Conservation (phyloP, 768 basidiomycete species). For the Phanerochaete sordida region DNA sequence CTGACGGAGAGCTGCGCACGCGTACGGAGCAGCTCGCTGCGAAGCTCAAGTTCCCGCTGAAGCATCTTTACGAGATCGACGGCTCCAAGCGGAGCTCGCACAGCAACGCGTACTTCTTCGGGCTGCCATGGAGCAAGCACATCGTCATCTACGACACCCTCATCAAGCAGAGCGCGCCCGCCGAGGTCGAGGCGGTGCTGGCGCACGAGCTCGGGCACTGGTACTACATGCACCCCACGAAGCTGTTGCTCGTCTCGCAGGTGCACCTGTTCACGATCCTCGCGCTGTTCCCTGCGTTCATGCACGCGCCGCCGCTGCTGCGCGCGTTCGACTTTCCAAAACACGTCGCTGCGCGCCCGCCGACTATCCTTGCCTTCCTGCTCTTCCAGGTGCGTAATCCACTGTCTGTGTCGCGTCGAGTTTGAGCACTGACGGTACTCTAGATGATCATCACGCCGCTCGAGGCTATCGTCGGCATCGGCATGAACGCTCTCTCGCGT, state of each 20-base stretch:
- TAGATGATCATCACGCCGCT: constrained; percentile 80
- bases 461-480: constrained; percentile 67
- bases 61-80: constrained; percentile 94
- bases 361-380: constrained; percentile 82
- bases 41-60: constrained; percentile 89
- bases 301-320: constrained; percentile 75
- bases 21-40: constrained; percentile 75
- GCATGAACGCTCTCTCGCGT: constrained; percentile 79
- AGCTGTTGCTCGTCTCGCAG: constrained; percentile 83
- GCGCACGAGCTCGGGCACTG: constrained; percentile 98
- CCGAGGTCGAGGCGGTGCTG: constrained; percentile 97
- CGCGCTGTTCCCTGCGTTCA: constrained; percentile 86
- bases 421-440: not conserved
- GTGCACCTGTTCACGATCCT: constrained; percentile 85
- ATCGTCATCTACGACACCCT: constrained; percentile 98
- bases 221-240: constrained; percentile 88
- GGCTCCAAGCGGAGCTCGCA: constrained; percentile 95
- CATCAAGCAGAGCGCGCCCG: constrained; percentile 84
- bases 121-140: constrained; percentile 93
- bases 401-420: no score
- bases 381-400: constrained; percentile 74
- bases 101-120: constrained; percentile 98
- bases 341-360: constrained; percentile 58
- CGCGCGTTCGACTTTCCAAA: constrained; percentile 78
- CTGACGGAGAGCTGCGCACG: constrained; percentile 68